Conservation (phyloP, 2,329 filamentous ascomycete genomes). For the Scedosporium apiospermum region DNA sequence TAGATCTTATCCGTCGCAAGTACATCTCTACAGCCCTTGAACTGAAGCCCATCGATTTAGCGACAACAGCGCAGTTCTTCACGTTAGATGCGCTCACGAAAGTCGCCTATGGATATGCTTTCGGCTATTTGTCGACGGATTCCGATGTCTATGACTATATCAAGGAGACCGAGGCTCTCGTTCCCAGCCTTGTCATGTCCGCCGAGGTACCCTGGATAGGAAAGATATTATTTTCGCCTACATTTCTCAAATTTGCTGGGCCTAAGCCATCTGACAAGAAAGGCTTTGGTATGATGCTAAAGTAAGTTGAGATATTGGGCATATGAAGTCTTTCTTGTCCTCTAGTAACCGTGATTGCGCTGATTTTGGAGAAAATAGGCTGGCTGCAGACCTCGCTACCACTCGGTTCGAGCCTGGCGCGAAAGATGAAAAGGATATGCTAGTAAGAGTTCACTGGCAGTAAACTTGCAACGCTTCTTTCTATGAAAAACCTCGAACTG, state of each 20-base stretch:
- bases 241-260: slow-evolving; percentile 23
- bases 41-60: slow-evolving; percentile 25
- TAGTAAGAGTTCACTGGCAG: not conserved
- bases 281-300: slow-evolving; percentile 11
- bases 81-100: slow-evolving; percentile 40
- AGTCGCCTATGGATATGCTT: slow-evolving; percentile 33
- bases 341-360: not conserved
- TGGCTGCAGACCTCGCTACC: not conserved
- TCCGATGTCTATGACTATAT: slow-evolving; percentile 33
- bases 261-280: slow-evolving; percentile 9
- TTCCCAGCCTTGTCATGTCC: slow-evolving; percentile 28
- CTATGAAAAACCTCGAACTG: not conserved
- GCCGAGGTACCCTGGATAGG: slow-evolving; percentile 26
- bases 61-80: slow-evolving; percentile 32
- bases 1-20: slow-evolving; percentile 12
- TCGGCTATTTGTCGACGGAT: slow-evolving; percentile 31
- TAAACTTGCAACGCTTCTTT: not conserved
- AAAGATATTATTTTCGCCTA: slow-evolving; percentile 16
- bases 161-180: slow-evolving; percentile 23
- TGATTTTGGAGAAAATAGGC: not conserved
- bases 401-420: not conserved
- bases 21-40: slow-evolving; percentile 11
- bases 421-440: not conserved
- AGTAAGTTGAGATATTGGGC: slow-evolving; percentile 6
- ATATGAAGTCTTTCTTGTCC: not conserved